phyloP scores from a whole-genome alignment of 345 rosid genomes.

The Euphorbia peplus region DNA sequence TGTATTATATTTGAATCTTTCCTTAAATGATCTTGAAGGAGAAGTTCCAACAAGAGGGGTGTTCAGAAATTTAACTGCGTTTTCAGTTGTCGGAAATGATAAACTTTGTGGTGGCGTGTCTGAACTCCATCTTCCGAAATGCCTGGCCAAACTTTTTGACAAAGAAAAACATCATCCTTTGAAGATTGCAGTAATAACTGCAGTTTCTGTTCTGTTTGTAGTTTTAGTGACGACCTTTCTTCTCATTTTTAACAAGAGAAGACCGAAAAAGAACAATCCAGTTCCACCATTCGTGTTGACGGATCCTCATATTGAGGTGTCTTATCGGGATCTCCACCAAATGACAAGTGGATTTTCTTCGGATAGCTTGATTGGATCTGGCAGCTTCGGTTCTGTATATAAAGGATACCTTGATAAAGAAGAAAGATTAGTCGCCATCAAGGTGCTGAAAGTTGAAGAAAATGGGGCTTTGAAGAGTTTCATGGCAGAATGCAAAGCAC shows the following conservation, averaged over 20 bases:
- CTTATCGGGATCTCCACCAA: not conserved
- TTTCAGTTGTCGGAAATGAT: not conserved
- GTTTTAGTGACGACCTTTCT: not conserved
- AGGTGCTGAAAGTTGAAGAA: too few species aligned
- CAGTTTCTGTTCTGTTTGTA: not conserved
- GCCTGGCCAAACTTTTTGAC: not conserved
- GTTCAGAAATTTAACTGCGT: not conserved
- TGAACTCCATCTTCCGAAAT: not conserved
- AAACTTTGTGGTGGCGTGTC: conserved; percentile 6
- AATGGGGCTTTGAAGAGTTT: not conserved
- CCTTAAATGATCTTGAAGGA: conserved; percentile 17
- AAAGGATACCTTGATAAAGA: too few species aligned
- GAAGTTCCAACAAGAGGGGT: conserved; percentile 10
- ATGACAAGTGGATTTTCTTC: not conserved
- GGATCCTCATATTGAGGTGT: not conserved
- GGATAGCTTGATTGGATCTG: not conserved
- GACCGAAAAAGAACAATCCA: not conserved
- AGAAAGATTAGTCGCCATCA: too few species aligned
- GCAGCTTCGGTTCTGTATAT: too few species aligned
- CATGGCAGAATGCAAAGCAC: not conserved
- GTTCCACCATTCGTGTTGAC: not conserved
- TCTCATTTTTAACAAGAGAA: too few species aligned
- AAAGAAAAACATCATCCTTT: not conserved
- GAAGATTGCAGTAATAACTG: not conserved
- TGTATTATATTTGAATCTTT: conserved; percentile 8